Conservation (phyloP, 73 alveolate genomes). For the Uronychia setigera region DNA sequence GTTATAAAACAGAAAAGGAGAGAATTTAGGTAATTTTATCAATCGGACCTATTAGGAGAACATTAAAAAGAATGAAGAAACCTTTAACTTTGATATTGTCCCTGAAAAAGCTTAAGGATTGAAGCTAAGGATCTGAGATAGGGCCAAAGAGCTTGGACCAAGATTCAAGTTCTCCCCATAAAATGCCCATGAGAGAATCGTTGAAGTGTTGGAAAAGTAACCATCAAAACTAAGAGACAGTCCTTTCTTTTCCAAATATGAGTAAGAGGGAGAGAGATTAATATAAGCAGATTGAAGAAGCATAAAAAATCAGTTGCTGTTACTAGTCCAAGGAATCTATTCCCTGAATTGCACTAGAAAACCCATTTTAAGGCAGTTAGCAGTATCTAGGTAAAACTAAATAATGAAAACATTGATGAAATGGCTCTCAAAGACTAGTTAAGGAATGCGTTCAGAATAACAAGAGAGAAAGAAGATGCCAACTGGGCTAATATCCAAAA, state of each 20-base stretch:
- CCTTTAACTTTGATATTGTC: background rate
- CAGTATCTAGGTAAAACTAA: background rate
- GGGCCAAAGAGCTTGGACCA: background rate
- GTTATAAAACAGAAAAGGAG: background rate
- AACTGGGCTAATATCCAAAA: no score
- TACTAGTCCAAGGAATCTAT: background rate
- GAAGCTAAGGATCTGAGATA: background rate
- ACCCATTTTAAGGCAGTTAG: background rate
- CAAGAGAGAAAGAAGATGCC: background rate
- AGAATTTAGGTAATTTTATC: background rate
- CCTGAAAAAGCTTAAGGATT: background rate
- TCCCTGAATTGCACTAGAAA: background rate
- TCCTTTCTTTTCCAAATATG: background rate
- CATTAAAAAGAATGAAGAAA: background rate
- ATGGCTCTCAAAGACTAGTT: background rate
- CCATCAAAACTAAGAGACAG: background rate
- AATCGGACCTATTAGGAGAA: background rate
- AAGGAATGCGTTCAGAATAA: background rate
- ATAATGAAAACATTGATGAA: background rate
- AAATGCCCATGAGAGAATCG: background rate
- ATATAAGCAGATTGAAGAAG: background rate
- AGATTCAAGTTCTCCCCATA: background rate
- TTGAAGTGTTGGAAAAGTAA: background rate
- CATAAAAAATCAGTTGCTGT: background rate
- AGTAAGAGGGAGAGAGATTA: background rate